Conservation (phyloP, 352 stramenopile species). For the Phytophthora sp. region DNA sequence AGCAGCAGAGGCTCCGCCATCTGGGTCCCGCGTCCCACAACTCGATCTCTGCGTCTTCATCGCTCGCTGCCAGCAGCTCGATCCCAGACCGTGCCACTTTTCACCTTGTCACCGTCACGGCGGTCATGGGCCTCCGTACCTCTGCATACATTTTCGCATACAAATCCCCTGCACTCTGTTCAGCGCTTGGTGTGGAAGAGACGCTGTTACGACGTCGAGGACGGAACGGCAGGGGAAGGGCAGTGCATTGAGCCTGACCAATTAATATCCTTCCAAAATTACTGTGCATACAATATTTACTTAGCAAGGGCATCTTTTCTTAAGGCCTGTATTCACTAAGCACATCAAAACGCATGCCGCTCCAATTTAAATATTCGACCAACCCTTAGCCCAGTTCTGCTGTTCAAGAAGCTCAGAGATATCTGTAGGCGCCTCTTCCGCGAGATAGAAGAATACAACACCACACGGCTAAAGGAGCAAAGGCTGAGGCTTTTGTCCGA, state of each 20-base stretch:
- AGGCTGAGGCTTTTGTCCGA: background rate
- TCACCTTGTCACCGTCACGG: slow-evolving; percentile 35
- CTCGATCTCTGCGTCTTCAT: slow-evolving; percentile 1
- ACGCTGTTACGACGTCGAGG: slow-evolving; percentile 44
- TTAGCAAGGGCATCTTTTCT: too few species aligned
- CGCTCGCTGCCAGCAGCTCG: slow-evolving; percentile 21
- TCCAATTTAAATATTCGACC: too few species aligned
- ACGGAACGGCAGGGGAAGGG: slow-evolving; percentile 32
- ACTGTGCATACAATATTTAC: too few species aligned
- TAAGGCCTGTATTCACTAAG: too few species aligned
- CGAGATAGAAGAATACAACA: slow-evolving; percentile 26
- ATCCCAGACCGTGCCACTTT: slow-evolving; percentile 18
- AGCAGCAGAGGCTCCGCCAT: slow-evolving; percentile 21
- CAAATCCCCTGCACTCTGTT: slow-evolving; percentile 32
- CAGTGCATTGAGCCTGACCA: background rate
- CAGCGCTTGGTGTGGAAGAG: slow-evolving; percentile 35
- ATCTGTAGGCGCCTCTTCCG: too few species aligned
- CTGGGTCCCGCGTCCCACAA: slow-evolving; percentile 7
- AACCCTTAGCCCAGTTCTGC: too few species aligned
- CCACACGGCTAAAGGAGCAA: slow-evolving; percentile 10
- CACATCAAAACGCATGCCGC: too few species aligned
- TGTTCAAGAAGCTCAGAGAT: too few species aligned
- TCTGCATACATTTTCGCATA: slow-evolving; percentile 41
- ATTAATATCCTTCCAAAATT: too few species aligned
- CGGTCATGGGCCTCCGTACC: slow-evolving; percentile 22